Conservation (phyloP, 2,329 filamentous ascomycete species). For the Aureobasidium sp. region DNA sequence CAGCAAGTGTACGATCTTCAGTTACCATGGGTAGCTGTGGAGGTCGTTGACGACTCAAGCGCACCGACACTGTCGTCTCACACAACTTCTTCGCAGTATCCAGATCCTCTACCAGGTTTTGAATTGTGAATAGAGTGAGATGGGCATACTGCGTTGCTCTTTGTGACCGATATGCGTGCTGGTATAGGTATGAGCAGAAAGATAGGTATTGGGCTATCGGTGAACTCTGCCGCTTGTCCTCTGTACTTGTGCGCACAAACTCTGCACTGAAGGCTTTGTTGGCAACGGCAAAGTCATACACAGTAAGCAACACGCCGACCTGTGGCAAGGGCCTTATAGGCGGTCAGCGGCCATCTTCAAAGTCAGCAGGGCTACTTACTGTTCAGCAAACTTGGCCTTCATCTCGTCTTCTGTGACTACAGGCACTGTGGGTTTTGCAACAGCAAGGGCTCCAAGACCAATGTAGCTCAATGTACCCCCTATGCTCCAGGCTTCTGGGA, state of each 20-base stretch:
- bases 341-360: conserved; percentile 18
- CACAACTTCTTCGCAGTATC: conserved; percentile 76
- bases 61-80: conserved; percentile 66
- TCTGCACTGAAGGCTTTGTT: conserved; percentile 94
- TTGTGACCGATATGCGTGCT: conserved; percentile 80
- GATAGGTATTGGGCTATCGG: conserved; percentile 80
- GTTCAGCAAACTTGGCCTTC: conserved; percentile 69
- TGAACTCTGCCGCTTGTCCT: conserved; percentile 58
- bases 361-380: conserved; percentile 51
- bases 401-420: conserved; percentile 70
- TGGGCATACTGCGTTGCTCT: conserved; percentile 77
- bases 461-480: conserved; percentile 75
- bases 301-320: conserved; percentile 71
- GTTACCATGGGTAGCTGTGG: conserved; percentile 73
- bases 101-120: conserved; percentile 80
- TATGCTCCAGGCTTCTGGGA: conserved; percentile 83
- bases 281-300: conserved; percentile 88
- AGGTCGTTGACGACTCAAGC: conserved; percentile 81
- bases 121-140: conserved; percentile 75
- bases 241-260: conserved; percentile 55
- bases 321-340: conserved; percentile 65
- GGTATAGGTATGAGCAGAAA: conserved; percentile 82
- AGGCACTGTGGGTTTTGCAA: conserved; percentile 50
- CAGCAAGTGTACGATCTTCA: conserved; percentile 65
- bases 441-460: conserved; percentile 68